Percentiles rank a stretch among this genome's conserved stretches.
Evolutionary conservation across 129 eudicot genomes (phyloP).

Genomic region (Tagetes patula): DNA sequence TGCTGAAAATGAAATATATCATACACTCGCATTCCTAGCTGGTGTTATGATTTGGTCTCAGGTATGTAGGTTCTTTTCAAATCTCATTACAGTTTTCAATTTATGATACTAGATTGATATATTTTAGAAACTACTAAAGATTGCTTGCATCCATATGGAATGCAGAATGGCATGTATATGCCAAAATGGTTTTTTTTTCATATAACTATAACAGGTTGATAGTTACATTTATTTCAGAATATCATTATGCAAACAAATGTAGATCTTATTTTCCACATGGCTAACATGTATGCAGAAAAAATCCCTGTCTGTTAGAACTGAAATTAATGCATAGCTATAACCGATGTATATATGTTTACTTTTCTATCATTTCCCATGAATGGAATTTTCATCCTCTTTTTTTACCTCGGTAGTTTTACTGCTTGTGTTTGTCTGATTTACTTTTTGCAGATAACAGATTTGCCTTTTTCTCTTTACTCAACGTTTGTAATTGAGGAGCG

Average conservation of each 20-base stretch:
- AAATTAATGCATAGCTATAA: conserved; percentile 2
- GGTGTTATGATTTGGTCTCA: conserved; percentile 98
- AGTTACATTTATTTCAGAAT: not conserved
- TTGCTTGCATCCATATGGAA: conserved; percentile 3
- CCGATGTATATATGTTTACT: conserved; percentile 1
- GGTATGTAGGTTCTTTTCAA: conserved; percentile 41
- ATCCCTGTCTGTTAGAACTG: not conserved
- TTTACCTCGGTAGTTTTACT: not conserved
- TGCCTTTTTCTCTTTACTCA: conserved; percentile 95
- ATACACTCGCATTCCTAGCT: conserved; percentile 87
- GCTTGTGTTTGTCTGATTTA: not conserved
- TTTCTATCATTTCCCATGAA: not conserved
- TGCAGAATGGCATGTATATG: conserved; percentile 14
- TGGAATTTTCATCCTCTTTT: not conserved
- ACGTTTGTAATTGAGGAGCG: conserved; percentile 96
- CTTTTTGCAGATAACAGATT: conserved; percentile 77
- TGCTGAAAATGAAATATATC: conserved; percentile 83
- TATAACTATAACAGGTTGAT: conserved; percentile 3
- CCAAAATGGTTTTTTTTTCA: not conserved
- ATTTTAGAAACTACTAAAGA: conserved; percentile 3
- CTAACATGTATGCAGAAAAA: not conserved
- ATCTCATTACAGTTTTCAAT: not conserved
- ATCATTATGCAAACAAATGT: conserved; percentile 14
- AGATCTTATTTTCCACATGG: not conserved
- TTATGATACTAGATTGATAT: conserved; percentile 11